phyloP scores from a whole-genome alignment of 2,329 filamentous ascomycete genomes.

The Alternaria sp. region DNA sequence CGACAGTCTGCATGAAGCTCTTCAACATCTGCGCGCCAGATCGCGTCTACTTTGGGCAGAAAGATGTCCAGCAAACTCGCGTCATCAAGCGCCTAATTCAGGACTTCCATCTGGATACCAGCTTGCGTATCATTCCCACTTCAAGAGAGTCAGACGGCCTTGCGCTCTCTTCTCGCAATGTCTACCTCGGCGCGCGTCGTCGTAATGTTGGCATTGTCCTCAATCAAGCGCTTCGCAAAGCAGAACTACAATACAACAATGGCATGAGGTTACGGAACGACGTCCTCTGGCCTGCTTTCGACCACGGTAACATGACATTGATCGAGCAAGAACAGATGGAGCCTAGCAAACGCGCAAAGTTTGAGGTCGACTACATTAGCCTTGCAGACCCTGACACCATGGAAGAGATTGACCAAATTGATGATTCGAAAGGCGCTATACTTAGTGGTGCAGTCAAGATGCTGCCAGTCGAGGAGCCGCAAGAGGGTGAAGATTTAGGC shows the following conservation, averaged over 20 bases:
- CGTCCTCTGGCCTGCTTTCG: constrained; percentile 74
- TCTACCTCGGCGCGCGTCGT: constrained; percentile 82
- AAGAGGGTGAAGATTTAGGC: constrained; percentile 71
- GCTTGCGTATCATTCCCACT: constrained; percentile 77
- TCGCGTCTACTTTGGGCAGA: constrained; percentile 91
- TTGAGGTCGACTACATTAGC: constrained; percentile 91
- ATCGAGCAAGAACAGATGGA: constrained; percentile 67
- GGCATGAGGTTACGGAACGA: constrained; percentile 64
- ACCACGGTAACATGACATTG: constrained; percentile 62
- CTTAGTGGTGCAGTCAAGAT: constrained; percentile 92
- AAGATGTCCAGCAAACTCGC: constrained; percentile 95
- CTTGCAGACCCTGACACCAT: constrained; percentile 85
- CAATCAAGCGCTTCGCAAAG: constrained; percentile 70
- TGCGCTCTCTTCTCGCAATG: constrained; percentile 90
- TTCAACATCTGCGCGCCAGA: constrained; percentile 84
- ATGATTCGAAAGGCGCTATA: constrained; percentile 75
- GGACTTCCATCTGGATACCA: constrained; percentile 81
- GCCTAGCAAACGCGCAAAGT: constrained; percentile 68
- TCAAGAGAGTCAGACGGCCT: constrained; percentile 80
- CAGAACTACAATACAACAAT: constrained; percentile 68
- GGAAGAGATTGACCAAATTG: constrained; percentile 75
- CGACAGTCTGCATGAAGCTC: constrained; percentile 93
- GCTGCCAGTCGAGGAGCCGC: constrained; percentile 75
- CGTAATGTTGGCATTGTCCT: constrained; percentile 76
- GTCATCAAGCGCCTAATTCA: constrained; percentile 85